Conservation (phyloP, 75 land plant genomes). For the Adiantum capillusveneris region DNA sequence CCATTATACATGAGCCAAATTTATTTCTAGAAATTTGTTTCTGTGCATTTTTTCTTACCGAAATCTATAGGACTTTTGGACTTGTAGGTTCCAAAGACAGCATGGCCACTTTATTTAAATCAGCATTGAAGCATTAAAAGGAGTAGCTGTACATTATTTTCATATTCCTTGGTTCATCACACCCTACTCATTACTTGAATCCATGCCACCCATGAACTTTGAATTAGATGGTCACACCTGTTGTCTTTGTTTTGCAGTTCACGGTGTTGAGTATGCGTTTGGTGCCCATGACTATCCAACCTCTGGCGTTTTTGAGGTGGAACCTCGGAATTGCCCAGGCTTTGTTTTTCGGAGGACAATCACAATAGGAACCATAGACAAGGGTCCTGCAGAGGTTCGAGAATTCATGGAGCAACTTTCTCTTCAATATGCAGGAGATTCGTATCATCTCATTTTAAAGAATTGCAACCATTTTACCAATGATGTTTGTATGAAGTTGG, state of each 20-base stretch:
- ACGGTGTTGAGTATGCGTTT: constrained; percentile 45
- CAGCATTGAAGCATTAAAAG: too few species aligned
- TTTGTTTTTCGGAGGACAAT: constrained; percentile 39
- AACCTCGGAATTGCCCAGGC: constrained; percentile 39
- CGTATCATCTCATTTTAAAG: constrained; percentile 34
- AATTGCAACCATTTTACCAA: constrained; percentile 53
- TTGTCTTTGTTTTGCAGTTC: constrained; percentile 18
- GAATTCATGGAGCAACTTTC: constrained; percentile 30
- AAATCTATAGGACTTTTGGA: too few species aligned
- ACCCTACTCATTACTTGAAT: too few species aligned
- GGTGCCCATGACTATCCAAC: constrained; percentile 44
- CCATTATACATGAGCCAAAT: too few species aligned
- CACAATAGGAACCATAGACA: constrained; percentile 24
- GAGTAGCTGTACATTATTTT: too few species aligned
- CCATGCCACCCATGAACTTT: too few species aligned
- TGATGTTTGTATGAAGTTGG: constrained; percentile 31
- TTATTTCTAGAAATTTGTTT: too few species aligned
- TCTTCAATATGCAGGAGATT: constrained; percentile 25
- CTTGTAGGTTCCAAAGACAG: too few species aligned
- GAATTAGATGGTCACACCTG: too few species aligned
- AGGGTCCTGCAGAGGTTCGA: constrained; percentile 13
- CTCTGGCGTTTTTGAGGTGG: constrained; percentile 42
- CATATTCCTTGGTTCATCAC: too few species aligned
- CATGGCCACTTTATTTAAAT: too few species aligned
- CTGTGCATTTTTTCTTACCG: too few species aligned